Conservation (phyloP, 2,329 filamentous ascomycete genomes). For the Sporothrix mexicana region DNA sequence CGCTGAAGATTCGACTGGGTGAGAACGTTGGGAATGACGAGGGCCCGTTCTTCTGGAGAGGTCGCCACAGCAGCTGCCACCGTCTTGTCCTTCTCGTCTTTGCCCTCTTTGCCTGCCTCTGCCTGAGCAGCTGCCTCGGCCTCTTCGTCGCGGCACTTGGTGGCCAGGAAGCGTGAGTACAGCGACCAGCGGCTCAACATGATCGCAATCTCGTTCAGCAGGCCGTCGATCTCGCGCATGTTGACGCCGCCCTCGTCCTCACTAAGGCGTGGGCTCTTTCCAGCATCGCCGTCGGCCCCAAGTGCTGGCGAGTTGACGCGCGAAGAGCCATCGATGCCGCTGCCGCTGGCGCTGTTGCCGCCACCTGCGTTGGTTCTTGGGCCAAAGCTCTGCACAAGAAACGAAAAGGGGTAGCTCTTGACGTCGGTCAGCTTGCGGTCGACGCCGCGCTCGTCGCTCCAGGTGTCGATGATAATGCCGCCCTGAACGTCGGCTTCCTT, state of each 20-base stretch:
- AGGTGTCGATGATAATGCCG: constrained; percentile 93
- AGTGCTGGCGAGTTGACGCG: constrained; percentile 78
- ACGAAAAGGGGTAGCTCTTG: constrained; percentile 97
- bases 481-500: constrained; percentile 95
- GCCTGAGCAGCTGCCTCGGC: not conserved
- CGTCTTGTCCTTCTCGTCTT: not conserved
- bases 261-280: constrained; percentile 59
- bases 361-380: constrained; percentile 68
- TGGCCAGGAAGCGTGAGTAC: constrained; percentile 86
- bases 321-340: constrained; percentile 56
- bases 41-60: constrained; percentile 57
- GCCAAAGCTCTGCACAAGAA: constrained; percentile 88
- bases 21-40: constrained; percentile 75
- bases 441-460: constrained; percentile 86
- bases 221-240: constrained; percentile 91
- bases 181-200: constrained; percentile 95
- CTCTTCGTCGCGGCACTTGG: constrained; percentile 70
- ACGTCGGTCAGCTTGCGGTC: constrained; percentile 90
- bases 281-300: constrained; percentile 48
- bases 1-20: constrained; percentile 77
- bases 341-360: constrained; percentile 39
- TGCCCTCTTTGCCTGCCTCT: not conserved
- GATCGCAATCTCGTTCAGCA: constrained; percentile 84
- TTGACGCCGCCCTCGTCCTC: constrained; percentile 95
- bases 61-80: not conserved